Evolutionary conservation across 2,329 filamentous ascomycete genomes (phyloP).

Genomic region (Calycina herbarum): DNA sequence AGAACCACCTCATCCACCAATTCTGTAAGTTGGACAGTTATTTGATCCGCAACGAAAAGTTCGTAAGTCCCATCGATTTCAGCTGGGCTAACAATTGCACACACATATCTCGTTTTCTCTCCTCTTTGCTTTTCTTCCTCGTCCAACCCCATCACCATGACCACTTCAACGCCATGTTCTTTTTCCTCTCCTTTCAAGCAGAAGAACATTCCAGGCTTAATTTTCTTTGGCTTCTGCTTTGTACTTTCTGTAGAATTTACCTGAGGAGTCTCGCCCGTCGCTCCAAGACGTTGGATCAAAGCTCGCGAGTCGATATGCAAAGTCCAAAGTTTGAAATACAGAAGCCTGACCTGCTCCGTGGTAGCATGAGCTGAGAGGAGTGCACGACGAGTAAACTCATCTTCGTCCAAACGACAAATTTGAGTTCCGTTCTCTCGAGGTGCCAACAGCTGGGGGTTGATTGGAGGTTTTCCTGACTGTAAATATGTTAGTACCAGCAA

Average conservation of each 20-base stretch:
- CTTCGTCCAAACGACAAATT: slow-evolving; percentile 42
- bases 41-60: background rate
- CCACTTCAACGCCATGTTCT: background rate
- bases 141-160: background rate
- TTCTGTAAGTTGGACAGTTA: background rate
- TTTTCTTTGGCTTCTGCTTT: no score
- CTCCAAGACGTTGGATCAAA: no score
- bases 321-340: slow-evolving; percentile 46
- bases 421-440: slow-evolving; percentile 44
- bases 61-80: background rate
- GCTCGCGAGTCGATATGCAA: slow-evolving; percentile 43
- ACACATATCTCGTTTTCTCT: background rate
- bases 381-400: slow-evolving; percentile 45
- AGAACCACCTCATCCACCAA: background rate
- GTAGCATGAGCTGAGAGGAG: slow-evolving; percentile 41
- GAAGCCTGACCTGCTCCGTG: slow-evolving; percentile 43
- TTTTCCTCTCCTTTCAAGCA: no score
- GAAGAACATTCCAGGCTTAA: no score
- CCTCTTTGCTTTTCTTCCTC: background rate
- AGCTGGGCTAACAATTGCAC: background rate
- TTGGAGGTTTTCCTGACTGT: slow-evolving; percentile 42
- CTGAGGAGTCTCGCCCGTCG: no score
- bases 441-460: slow-evolving; percentile 40
- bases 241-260: no score
- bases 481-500: background rate